Percentiles rank a stretch among this genome's conserved stretches.
Evolutionary conservation across 768 basidiomycete genomes (phyloP).

Genomic region (Russula sp.): DNA sequence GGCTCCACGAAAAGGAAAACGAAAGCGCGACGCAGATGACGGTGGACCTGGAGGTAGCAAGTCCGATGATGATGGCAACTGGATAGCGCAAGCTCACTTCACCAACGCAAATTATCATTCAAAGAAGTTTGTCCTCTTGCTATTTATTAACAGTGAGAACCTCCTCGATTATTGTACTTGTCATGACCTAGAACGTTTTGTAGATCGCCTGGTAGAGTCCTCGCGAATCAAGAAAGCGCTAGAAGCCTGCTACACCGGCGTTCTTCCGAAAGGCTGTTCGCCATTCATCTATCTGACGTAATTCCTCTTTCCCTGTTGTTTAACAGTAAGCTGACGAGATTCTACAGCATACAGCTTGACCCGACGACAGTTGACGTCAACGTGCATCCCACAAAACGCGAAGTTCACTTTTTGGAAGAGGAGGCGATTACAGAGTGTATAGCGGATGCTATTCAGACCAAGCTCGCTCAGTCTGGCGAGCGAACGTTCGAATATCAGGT

Average conservation of each 20-base stretch:
- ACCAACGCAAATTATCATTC: conserved; percentile 86
- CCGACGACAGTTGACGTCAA: conserved; percentile 92
- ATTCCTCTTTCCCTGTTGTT: conserved; percentile 10
- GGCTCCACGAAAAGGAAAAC: conserved; percentile 25
- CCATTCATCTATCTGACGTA: conserved; percentile 96
- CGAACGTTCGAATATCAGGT: conserved; percentile 71
- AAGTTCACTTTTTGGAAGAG: conserved; percentile 92
- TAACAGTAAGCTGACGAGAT: not conserved
- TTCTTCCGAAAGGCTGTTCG: conserved; percentile 82
- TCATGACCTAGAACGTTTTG: not conserved
- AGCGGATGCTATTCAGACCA: conserved; percentile 68
- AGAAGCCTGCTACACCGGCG: conserved; percentile 75
- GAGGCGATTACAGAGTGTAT: conserved; percentile 77
- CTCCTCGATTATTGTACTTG: not conserved
- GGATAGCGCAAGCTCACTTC: conserved; percentile 70
- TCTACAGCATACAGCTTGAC: conserved; percentile 66
- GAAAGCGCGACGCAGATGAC: conserved; percentile 26
- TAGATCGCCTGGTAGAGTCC: conserved; percentile 92
- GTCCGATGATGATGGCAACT: conserved; percentile 35
- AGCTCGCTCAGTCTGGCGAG: conserved; percentile 33
- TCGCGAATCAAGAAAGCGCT: conserved; percentile 79
- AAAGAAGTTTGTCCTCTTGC: conserved; percentile 76
- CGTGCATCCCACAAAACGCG: conserved; percentile 95
- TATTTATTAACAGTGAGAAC: conserved; percentile 90
- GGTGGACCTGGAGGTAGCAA: conserved; percentile 32